These are phyloP conservation scores for Triticum turgidum DNA, from an alignment of 176 grass and related monocot species.

Conservation along the genomic window DNA sequence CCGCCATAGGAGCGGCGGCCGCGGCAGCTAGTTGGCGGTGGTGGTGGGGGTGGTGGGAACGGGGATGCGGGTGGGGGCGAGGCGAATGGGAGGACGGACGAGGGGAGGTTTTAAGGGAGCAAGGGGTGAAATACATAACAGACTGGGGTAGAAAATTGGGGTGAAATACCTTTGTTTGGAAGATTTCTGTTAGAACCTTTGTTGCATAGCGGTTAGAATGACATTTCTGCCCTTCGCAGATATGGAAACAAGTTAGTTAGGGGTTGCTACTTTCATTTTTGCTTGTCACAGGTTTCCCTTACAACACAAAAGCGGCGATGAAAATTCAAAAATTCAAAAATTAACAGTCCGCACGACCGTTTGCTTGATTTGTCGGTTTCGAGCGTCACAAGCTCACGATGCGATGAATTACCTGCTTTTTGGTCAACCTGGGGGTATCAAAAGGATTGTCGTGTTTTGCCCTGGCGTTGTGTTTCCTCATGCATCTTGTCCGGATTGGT, in stretches of 20 bases:
- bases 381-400: neutral
- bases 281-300: neutral
- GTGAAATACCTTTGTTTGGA: neutral
- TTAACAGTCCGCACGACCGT: neutral
- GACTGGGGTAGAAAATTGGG: neutral
- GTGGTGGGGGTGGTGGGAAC: neutral
- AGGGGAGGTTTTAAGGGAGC: conserved; percentile 29
- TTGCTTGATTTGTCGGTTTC: neutral
- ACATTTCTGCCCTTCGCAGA: neutral
- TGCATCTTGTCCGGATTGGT: neutral
- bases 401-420: neutral
- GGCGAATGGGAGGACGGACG: neutral
- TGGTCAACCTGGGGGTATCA: neutral
- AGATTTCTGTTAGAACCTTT: conserved; percentile 15
- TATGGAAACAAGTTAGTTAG: neutral
- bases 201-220: neutral
- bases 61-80: conserved; percentile 4
- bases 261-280: neutral
- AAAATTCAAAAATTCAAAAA: neutral
- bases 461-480: neutral
- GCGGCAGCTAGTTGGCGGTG: neutral
- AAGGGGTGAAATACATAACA: neutral
- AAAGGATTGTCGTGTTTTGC: neutral
- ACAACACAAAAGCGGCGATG: neutral
- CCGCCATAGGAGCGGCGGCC: conserved; percentile 42